These are phyloP conservation scores for Wallacemonas sp. DNA, from an alignment of 208 protist species.

Conservation along the genomic window DNA sequence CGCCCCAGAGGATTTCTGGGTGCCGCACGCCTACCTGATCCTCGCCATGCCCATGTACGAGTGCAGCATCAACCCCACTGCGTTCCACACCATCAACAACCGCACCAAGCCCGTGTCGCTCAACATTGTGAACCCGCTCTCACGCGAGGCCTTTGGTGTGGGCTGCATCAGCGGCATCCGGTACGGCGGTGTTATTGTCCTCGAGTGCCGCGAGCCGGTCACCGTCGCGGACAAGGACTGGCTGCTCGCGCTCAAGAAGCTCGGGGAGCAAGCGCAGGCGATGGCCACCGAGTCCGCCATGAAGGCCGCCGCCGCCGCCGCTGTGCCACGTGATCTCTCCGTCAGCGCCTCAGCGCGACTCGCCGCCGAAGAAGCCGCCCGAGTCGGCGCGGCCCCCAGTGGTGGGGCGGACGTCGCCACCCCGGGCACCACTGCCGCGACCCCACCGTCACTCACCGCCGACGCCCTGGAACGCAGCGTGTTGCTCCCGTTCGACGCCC, in stretches of 20 bases:
- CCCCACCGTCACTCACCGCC: background rate
- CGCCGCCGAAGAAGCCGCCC: background rate
- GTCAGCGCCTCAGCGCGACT: background rate
- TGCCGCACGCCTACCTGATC: slow-evolving; percentile 60
- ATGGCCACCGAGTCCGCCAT: background rate
- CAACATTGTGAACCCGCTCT: slow-evolving; percentile 42
- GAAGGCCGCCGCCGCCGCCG: slow-evolving; percentile 7
- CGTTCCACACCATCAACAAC: slow-evolving; percentile 36
- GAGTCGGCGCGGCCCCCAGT: background rate
- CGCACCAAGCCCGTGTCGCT: slow-evolving; percentile 54
- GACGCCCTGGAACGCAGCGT: slow-evolving; percentile 4
- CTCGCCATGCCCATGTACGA: slow-evolving; percentile 67
- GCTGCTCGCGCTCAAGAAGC: slow-evolving; percentile 29
- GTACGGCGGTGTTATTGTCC: slow-evolving; percentile 61
- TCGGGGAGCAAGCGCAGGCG: slow-evolving; percentile 15
- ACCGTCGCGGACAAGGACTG: slow-evolving; percentile 35
- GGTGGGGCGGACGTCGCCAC: too few species aligned
- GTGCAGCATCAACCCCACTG: slow-evolving; percentile 48
- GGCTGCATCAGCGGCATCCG: slow-evolving; percentile 58
- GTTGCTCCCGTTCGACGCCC: background rate
- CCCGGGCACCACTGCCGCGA: background rate
- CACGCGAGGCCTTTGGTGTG: slow-evolving; percentile 48
- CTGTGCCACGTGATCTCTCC: slow-evolving; percentile 2
- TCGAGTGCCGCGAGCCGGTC: slow-evolving; percentile 58
- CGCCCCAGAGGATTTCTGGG: slow-evolving; percentile 33